Evolutionary conservation across 1,284 basidiomycete species (phyloP), one percentile per base, ranked within the genome.

Genomic region (Sparassis latifolia): DNA sequence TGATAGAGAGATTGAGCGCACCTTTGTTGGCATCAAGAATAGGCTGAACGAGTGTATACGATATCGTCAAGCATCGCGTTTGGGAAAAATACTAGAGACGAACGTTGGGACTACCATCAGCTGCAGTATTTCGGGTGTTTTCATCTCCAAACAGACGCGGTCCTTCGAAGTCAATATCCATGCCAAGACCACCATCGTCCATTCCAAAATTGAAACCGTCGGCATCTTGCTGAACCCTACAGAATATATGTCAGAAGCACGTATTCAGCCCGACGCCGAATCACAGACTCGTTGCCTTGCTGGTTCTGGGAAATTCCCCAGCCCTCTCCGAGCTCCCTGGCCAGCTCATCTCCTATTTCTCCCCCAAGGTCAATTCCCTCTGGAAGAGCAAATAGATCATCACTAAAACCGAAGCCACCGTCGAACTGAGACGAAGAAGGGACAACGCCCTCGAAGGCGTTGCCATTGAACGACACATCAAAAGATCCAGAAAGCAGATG

Each of bases 301-400:
- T 49, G 42, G 10, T 31, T 33, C 28, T 53, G 54, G 20, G 55
- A 55, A 1, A 44, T 62, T 32, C 73, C 78, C 86, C 87, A 89
- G 30, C 74, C 82, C 57, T 80, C 80, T 33, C 86, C 87, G 3
- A 89, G 70, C 58, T 89, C 87, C 54, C 72, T 74, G 3, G 82
- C 84, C 30, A 89, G 68, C 56, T 89, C 87, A 42, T 87, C 86
- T 2, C 77, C 81, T 20, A 86, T 66, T 12, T 70, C 77, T 4
- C 74, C 78, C n/a, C 68, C 78, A 28, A 84, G 63, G 52, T 80
- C 84, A 20, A 84, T 59, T 12, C 71, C 82, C 49, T 81, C 83
- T 5, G 74, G 72, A 10, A 69, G 62, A 1, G 59, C 68, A 51
- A 83, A 74, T 31, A 79, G 69, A 47, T 78, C 74, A 54, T 84